Base-by-base conservation (phyloP, 2,329 filamentous ascomycete genomes). In the Aspergillus pseudoglaucus region DNA sequence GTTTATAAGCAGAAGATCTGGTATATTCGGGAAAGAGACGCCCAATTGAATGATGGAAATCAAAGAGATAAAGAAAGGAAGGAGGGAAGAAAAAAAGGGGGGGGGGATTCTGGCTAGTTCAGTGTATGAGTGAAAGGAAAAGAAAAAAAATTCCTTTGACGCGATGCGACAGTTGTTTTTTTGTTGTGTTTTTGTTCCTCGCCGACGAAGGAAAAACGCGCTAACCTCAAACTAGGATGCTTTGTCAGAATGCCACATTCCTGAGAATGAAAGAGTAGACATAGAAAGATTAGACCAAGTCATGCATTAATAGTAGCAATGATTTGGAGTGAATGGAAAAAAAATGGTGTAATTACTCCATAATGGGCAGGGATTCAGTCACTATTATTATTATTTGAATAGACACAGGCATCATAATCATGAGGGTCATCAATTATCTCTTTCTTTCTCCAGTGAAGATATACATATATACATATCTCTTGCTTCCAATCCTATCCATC, bases 41-140 rank as follows among this genome's bases (percentile, higher is more conserved):
- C 33, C 33, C 6, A 17, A 9, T 35, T 17, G 15, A 35, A 35
- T 35, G 15, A 17, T 7, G 27, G 15, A 22, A 25, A 46, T 22
- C 43, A 45, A 48, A 37, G 45, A 33, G 15, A 45, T 45, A 37
- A 43, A 33, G 18, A 8, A 27, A 20, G 20, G 12, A 42, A 37
- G 33, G 27, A 45, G 37, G 39, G 49, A 48, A 18, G 18, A 39
- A 12, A 39, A n/a, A n/a, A n/a, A n/a, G n/a, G n/a, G n/a, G n/a
- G n/a, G 37, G 15, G 8, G 15, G 5, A n/a, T 37, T 7, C n/a
- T 37, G 4, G 33, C n/a, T n/a, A 7, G n/a, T 37, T 17, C 33
- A 22, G 44, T 27, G 37, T 43, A 39, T 15, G 42, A 32, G n/a
- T 20, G 47, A 46, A 40, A 42, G 22, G 9, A 17, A 17, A 6